Percentiles rank a stretch among this genome's conserved stretches.
Conservation (phyloP, 306 rosid genomes). For the Pterocarpus santalinus region DNA sequence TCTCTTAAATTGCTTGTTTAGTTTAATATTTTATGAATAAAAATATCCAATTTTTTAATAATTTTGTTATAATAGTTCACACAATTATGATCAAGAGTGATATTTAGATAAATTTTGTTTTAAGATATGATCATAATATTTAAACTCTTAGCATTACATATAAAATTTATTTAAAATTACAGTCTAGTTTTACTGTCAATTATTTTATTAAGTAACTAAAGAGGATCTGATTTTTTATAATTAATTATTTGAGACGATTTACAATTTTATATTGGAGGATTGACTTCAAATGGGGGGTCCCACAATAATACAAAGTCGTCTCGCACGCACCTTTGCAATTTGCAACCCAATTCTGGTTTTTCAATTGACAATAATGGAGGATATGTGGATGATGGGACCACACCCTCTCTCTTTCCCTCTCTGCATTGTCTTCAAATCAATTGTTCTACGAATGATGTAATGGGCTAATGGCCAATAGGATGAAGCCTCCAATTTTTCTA, state of each 20-base stretch:
- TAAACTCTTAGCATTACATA: too few relatives aligned
- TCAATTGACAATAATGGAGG: constrained; percentile 41
- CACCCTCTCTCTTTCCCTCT: neutral
- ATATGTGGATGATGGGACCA: neutral
- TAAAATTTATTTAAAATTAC: too few relatives aligned
- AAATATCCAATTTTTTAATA: too few relatives aligned
- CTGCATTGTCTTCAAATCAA: neutral
- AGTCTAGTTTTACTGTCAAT: too few relatives aligned
- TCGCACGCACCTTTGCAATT: neutral
- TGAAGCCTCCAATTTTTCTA: neutral
- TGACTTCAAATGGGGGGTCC: constrained; percentile 39
- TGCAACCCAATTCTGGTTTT: constrained; percentile 11
- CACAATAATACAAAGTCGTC: neutral
- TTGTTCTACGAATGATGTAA: neutral
- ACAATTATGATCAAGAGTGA: too few relatives aligned
- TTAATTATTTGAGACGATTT: neutral
- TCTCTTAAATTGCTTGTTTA: too few relatives aligned
- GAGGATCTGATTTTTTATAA: too few relatives aligned
- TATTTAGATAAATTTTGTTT: too few relatives aligned
- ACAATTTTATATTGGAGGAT: neutral
- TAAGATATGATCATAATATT: too few relatives aligned
- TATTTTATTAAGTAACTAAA: too few relatives aligned
- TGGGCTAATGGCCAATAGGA: neutral
- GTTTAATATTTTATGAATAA: too few relatives aligned
- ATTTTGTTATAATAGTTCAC: too few relatives aligned